These are phyloP conservation scores for Auricularia sp. DNA, from an alignment of 768 basidiomycete genomes.

Conservation along the genomic window DNA sequence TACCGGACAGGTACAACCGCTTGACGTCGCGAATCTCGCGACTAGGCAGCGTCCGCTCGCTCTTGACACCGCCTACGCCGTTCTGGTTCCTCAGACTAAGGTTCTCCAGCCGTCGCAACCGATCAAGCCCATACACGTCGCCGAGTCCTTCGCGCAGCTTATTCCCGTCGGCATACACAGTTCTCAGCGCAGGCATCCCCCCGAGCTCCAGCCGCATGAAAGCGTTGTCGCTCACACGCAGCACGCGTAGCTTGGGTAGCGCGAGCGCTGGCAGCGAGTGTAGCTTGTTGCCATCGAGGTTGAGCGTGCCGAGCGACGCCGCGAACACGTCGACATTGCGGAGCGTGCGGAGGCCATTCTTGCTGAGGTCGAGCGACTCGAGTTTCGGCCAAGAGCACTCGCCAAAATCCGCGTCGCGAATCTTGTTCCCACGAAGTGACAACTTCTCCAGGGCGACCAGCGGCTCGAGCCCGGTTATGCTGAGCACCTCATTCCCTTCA, in stretches of 20 bases:
- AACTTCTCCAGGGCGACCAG: constrained; percentile 79
- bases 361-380: constrained; percentile 74
- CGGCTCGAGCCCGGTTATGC: constrained; percentile 63
- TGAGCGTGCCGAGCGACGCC: constrained; percentile 56
- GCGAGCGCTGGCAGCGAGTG: constrained; percentile 32
- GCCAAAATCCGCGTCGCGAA: constrained; percentile 50
- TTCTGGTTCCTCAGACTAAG: constrained; percentile 86
- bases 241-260: constrained; percentile 67
- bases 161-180: constrained; percentile 90
- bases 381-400: constrained; percentile 54
- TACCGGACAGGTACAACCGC: constrained; percentile 89
- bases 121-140: constrained; percentile 21
- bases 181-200: constrained; percentile 62
- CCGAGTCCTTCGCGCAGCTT: constrained; percentile 27
- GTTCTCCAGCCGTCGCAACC: constrained; percentile 69
- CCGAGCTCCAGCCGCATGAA: constrained; percentile 52
- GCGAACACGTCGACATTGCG: constrained; percentile 48
- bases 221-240: constrained; percentile 77
- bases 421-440: constrained; percentile 65
- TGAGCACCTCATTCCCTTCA: constrained; percentile 74
- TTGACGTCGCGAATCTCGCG: constrained; percentile 80
- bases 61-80: constrained; percentile 22
- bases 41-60: constrained; percentile 16
- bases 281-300: constrained; percentile 71
- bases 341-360: constrained; percentile 56